Percentiles rank a stretch among this genome's conserved stretches.
Evolutionary conservation across 768 basidiomycete genomes (phyloP).

Genomic region (Tulasnella sp.): DNA sequence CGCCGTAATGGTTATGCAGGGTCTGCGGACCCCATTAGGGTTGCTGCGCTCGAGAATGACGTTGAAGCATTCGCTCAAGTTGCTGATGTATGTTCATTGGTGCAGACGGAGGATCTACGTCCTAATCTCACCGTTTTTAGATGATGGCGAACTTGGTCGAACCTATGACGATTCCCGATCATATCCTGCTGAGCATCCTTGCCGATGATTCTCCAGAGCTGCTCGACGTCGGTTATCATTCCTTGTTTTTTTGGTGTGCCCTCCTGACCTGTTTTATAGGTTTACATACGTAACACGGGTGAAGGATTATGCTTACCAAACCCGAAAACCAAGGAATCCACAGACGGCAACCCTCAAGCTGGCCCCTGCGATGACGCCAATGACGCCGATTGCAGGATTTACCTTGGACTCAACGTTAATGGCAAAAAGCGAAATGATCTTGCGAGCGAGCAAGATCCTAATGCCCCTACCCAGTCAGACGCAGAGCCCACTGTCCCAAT

Average conservation of each 20-base stretch:
- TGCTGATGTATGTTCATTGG: too few relatives aligned
- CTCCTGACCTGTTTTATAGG: slow-evolving; percentile 37
- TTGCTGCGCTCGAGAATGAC: too few relatives aligned
- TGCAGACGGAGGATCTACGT: neutral
- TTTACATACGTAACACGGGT: slow-evolving; percentile 54
- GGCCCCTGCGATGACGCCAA: slow-evolving; percentile 39
- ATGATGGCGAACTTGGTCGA: slow-evolving; percentile 32
- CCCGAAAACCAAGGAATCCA: slow-evolving; percentile 34
- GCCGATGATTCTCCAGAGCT: slow-evolving; percentile 46
- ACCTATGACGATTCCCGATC: neutral
- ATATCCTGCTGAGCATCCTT: slow-evolving; percentile 37
- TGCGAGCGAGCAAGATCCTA: too few relatives aligned
- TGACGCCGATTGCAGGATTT: neutral
- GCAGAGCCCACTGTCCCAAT: too few relatives aligned
- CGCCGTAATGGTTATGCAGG: too few relatives aligned
- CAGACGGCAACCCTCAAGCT: slow-evolving; percentile 29
- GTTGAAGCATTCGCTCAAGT: too few relatives aligned
- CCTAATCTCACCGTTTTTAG: slow-evolving; percentile 32
- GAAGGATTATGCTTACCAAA: slow-evolving; percentile 30
- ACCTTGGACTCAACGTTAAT: too few relatives aligned
- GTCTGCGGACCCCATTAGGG: too few relatives aligned
- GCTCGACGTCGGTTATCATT: slow-evolving; percentile 39
- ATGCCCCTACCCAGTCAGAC: too few relatives aligned
- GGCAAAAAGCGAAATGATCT: too few relatives aligned
- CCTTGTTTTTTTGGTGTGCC: neutral